phyloP scores from a whole-genome alignment of 495 filamentous ascomycete genomes.

The Lasiosphaeria ovina region DNA sequence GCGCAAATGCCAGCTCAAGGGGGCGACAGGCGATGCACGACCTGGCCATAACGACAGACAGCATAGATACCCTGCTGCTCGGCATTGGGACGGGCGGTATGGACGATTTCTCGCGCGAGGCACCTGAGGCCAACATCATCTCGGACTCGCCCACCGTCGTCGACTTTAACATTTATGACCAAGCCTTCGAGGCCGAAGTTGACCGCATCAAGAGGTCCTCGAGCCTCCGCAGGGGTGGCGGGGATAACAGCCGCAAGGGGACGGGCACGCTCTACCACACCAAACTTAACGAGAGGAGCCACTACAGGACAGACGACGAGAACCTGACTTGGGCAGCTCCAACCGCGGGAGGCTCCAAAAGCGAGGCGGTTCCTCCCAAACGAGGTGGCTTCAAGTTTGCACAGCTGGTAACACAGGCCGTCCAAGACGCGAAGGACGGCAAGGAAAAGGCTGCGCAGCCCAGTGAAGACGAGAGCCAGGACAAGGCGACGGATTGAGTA shows the following conservation, averaged over 20 bases:
- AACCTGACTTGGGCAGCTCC: background rate
- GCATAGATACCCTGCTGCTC: slow-evolving; percentile 61
- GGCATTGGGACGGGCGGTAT: slow-evolving; percentile 65
- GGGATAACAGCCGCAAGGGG: background rate
- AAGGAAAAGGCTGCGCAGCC: no score
- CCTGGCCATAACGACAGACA: slow-evolving; percentile 60
- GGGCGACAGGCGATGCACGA: slow-evolving; percentile 49
- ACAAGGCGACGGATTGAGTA: no score
- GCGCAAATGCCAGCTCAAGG: slow-evolving; percentile 8
- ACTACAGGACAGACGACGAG: background rate
- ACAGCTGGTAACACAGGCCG: no score
- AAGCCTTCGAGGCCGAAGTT: slow-evolving; percentile 78
- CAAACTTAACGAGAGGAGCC: background rate
- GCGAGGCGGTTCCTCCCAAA: no score
- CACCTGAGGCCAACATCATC: slow-evolving; percentile 49
- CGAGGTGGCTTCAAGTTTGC: no score
- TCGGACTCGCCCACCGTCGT: slow-evolving; percentile 79
- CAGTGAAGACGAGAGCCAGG: no score
- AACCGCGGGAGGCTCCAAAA: no score
- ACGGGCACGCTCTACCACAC: background rate
- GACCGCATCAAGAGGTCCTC: slow-evolving; percentile 57
- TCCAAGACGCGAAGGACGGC: no score
- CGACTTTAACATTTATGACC: slow-evolving; percentile 83
- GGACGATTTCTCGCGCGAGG: slow-evolving; percentile 32
- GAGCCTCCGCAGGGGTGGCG: slow-evolving; percentile 12